Base-by-base conservation (phyloP, 306 rosid genomes). In the Acmispon strigosus region DNA sequence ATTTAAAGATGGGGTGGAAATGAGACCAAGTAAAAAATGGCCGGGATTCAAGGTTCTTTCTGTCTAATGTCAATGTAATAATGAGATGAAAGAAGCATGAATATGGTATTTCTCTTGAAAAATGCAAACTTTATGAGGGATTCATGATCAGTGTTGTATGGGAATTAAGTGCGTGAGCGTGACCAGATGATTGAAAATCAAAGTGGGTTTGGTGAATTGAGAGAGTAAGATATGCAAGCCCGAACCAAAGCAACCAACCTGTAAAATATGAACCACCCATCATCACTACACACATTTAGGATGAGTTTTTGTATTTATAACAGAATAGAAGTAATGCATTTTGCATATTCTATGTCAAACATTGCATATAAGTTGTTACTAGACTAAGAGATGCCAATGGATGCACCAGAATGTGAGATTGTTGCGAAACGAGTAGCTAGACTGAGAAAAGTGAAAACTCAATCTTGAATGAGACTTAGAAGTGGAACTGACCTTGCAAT, bases 241-340 rank as follows among this genome's bases (percentile, higher is more conserved):
- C 53, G 62, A 39, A 45, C 54, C 42, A 52, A 62, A 45, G 44
- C 44, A 77, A 12, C 50, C 78, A 18, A 32, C 80, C 87, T 80
- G 78, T 77, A 78, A 12, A 75, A 77, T 15, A 77, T 27, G 65
- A 49, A 63, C 72, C 70, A 50, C 66, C 62, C 55, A 58, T 32
- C 62, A 36, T 43, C 18, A 39, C 5, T 27, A 41, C 65, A 66
- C 55, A 62, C 34, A 61, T 17, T 7, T 45, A 61, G 60, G 61
- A 43, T 12, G 41, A 32, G 13, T 17, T 59, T 59, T 11, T 2
- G 5, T 18, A 18, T 11, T 41, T 11, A 20, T 15, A 5, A 24
- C 7, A 32, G 10, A 14, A 11, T 6, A 20, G 19, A 55, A 69
- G 11, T 51, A 72, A 49, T 32, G 70, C 70, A 71, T 56, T 32